Evolutionary conservation across 2,329 filamentous ascomycete genomes (phyloP).

Genomic region (Zymoseptoria pseudotritici): DNA sequence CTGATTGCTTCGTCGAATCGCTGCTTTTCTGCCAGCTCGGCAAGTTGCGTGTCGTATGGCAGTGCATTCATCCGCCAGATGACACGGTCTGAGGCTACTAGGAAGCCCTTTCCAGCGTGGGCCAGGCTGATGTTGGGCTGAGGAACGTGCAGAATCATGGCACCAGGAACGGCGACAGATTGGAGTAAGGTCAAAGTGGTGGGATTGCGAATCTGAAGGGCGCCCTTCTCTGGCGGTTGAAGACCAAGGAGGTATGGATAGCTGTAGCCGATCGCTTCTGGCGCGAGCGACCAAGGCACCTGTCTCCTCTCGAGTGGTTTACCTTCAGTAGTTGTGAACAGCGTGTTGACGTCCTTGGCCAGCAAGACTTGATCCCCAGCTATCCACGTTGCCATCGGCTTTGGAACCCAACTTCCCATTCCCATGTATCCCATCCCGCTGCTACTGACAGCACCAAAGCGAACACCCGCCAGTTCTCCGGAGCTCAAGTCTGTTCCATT

Average conservation of each 20-base stretch:
- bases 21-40: slow-evolving; percentile 65
- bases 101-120: slow-evolving; percentile 90
- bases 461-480: slow-evolving; percentile 53
- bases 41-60: slow-evolving; percentile 83
- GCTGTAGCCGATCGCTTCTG: slow-evolving; percentile 88
- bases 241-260: slow-evolving; percentile 91
- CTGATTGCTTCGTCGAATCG: slow-evolving; percentile 89
- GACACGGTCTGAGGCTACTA: slow-evolving; percentile 81
- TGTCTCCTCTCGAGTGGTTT: slow-evolving; percentile 76
- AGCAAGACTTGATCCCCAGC: slow-evolving; percentile 78
- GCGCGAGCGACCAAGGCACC: slow-evolving; percentile 83
- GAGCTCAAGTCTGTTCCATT: slow-evolving; percentile 34
- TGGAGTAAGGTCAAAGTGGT: slow-evolving; percentile 86
- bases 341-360: slow-evolving; percentile 95
- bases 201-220: slow-evolving; percentile 84
- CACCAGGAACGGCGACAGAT: slow-evolving; percentile 71
- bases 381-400: slow-evolving; percentile 76
- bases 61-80: slow-evolving; percentile 96
- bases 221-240: slow-evolving; percentile 73
- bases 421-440: slow-evolving; percentile 96
- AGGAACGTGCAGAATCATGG: slow-evolving; percentile 79
- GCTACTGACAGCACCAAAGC: slow-evolving; percentile 75
- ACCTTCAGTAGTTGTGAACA: slow-evolving; percentile 81
- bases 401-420: slow-evolving; percentile 83
- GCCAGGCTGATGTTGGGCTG: slow-evolving; percentile 90